These are phyloP conservation scores for Aspergillus puulaauensis DNA, from an alignment of 2,329 filamentous ascomycete species.

Conservation along the genomic window DNA sequence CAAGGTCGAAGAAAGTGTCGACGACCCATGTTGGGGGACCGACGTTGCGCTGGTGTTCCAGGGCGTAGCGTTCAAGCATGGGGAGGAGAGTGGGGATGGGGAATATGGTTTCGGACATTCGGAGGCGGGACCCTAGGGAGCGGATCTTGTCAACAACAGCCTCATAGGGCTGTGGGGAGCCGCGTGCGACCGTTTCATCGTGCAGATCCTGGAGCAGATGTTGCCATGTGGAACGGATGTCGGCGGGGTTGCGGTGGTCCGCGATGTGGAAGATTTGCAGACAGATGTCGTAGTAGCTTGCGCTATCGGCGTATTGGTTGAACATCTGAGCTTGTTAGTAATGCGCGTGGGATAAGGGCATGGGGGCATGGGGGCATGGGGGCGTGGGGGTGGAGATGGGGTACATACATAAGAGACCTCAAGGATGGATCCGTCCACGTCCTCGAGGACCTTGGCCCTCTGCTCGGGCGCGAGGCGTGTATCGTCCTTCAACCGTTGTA, in stretches of 20 bases:
- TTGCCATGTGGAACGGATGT: constrained; percentile 82
- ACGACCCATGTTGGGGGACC: constrained; percentile 59
- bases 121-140: constrained; percentile 56
- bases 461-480: constrained; percentile 64
- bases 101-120: constrained; percentile 57
- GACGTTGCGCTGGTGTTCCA: constrained; percentile 49
- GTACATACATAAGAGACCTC: constrained; percentile 70
- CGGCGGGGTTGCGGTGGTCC: constrained; percentile 82
- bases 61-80: constrained; percentile 55
- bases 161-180: constrained; percentile 47
- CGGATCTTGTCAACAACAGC: constrained; percentile 55
- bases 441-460: constrained; percentile 62
- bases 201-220: constrained; percentile 75
- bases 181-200: constrained; percentile 48
- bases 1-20: constrained; percentile 64
- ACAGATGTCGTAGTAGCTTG: constrained; percentile 90
- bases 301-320: constrained; percentile 86
- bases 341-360: background rate
- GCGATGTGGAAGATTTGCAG: constrained; percentile 89
- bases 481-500: constrained; percentile 75
- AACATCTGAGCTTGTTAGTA: constrained; percentile 64
- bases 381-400: constrained; percentile 5
- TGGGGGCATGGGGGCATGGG: background rate
- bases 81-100: constrained; percentile 55
- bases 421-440: constrained; percentile 76